Evolutionary conservation across 495 filamentous ascomycete genomes (phyloP).

Genomic region (Hypomontagnella submonticulosa): DNA sequence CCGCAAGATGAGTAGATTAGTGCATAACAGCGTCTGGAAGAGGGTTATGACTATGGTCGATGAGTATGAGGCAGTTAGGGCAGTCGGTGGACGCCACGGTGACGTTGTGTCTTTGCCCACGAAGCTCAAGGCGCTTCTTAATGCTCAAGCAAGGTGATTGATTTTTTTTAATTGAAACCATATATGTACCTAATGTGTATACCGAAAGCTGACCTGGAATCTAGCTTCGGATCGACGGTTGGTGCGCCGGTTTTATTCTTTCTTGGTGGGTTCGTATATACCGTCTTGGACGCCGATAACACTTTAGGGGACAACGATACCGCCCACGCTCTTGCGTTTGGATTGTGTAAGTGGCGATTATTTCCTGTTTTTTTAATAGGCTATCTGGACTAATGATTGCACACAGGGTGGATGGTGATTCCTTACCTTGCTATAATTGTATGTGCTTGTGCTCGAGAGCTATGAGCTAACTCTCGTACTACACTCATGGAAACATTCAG

Average conservation of each 20-base stretch:
- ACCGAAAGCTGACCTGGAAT: conserved; percentile 18
- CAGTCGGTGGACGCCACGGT: background rate
- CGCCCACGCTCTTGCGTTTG: conserved; percentile 58
- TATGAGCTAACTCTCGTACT: no score
- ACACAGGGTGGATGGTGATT: conserved; percentile 49
- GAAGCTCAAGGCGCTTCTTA: conserved; percentile 45
- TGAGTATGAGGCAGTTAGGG: conserved; percentile 33
- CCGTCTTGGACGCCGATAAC: conserved; percentile 50
- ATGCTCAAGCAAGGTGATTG: conserved; percentile 44
- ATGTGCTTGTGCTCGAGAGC: conserved; percentile 3
- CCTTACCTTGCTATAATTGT: conserved; percentile 44
- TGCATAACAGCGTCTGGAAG: conserved; percentile 47
- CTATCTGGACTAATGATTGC: conserved; percentile 24
- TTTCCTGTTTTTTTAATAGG: conserved; percentile 3
- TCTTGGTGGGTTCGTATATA: conserved; percentile 56
- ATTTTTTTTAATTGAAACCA: background rate
- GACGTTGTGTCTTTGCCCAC: conserved; percentile 39
- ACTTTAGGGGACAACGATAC: conserved; percentile 56
- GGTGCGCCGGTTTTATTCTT: conserved; percentile 62
- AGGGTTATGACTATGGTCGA: conserved; percentile 43
- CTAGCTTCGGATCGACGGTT: conserved; percentile 58
- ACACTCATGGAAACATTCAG: background rate
- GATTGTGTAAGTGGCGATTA: conserved; percentile 54
- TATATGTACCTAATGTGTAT: no score
- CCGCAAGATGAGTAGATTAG: conserved; percentile 20